Base-by-base conservation (phyloP, 2,329 filamentous ascomycete genomes). In the Sordariomycetes sp. region DNA sequence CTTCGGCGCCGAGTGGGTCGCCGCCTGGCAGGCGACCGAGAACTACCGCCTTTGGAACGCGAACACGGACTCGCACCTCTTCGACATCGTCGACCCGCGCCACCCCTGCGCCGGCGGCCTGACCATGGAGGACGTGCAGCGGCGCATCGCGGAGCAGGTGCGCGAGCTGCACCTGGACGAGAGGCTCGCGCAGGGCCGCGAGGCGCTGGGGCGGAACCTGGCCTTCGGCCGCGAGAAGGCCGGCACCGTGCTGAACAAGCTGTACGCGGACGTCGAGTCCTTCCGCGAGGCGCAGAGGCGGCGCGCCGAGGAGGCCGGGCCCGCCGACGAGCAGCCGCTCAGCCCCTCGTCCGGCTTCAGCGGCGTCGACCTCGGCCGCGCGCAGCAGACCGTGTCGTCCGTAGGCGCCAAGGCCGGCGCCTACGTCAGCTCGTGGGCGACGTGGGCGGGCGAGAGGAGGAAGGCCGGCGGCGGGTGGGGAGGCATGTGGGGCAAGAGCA, bases 141-240 rank as follows among this genome's bases (percentile, higher is more conserved):
- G 94, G 55, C 82, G 94, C 25, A 81, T 99, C 37, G 86, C 90
- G 40, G 89, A 95, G 70, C 94, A 97, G 72, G 89, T 99, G 55
- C 88, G 93, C 63, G 93, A 97, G 61, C 80, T 97, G 54, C 92
- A 97, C 69, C 80, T 97, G 1, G 94, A 99, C 69, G 94, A 97
- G 69, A 84, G 89, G 10, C 85, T 97, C 60, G 87, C 89, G 1
- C 86, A 89, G 60, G 89, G 91, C 10, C 83, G 86, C 58, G 94
- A 97, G 70, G 88, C 87, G 0, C 78, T 97, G 2, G 90, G 90
- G n/a, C 86, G 92, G 60, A 92, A 96, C 65, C 71, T 97, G n/a
- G 88, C 89, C 3, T 90, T 88, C 0, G 92, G 94, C 0, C 86
- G 88, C 58, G 90, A 94, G 66, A 95, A 93, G 73, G 89, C 96